phyloP scores from a whole-genome alignment of 2,329 filamentous ascomycete species.

The Aureobasidium leucospermi region DNA sequence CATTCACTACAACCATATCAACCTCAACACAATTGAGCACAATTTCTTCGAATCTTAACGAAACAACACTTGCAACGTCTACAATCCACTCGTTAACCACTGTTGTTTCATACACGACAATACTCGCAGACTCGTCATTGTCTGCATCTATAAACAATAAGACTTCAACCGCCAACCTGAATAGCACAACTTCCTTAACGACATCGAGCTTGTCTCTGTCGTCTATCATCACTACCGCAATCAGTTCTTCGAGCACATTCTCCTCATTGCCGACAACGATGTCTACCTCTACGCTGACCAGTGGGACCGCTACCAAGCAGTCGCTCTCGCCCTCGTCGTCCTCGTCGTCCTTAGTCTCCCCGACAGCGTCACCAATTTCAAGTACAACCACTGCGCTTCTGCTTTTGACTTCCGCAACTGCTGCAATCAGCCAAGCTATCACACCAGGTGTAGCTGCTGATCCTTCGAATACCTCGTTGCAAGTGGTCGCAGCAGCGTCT shows the following conservation, averaged over 20 bases:
- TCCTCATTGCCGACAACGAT: neutral
- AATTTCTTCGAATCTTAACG: neutral
- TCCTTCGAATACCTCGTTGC: neutral
- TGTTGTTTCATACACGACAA: neutral
- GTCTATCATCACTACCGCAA: neutral
- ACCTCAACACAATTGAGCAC: neutral
- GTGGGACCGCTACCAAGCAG: neutral
- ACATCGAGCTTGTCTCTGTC: conserved; percentile 11
- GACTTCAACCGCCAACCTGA: neutral
- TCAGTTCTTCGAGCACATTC: neutral
- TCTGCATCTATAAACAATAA: neutral
- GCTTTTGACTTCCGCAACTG: neutral
- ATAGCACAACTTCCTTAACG: neutral
- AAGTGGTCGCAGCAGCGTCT: neutral
- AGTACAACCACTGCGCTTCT: neutral
- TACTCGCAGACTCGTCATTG: neutral
- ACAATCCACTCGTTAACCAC: neutral
- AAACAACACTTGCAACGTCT: neutral
- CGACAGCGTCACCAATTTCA: neutral
- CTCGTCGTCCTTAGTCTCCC: neutral
- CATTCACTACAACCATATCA: neutral
- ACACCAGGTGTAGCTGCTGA: neutral
- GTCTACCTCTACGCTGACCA: neutral
- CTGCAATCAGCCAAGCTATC: neutral
- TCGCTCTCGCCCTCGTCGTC: neutral